Percentiles rank a stretch among this genome's conserved stretches.
phyloP scores from a whole-genome alignment of 2,329 filamentous ascomycete species.

The Aureobasidium subglaciale region DNA sequence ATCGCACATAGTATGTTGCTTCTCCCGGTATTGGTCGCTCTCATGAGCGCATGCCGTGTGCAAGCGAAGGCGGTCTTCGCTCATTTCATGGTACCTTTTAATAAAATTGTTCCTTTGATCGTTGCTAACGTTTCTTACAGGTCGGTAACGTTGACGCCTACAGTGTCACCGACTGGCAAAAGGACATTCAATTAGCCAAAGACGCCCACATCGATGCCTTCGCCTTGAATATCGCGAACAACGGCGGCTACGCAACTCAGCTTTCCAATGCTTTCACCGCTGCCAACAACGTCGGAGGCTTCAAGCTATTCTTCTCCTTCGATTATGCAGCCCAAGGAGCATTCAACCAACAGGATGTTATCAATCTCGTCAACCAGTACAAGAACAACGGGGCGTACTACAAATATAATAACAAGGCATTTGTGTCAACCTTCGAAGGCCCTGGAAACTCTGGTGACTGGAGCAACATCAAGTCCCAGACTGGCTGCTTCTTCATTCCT shows the following conservation, averaged over 20 bases:
- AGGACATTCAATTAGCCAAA: background rate
- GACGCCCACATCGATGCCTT: slow-evolving; percentile 39
- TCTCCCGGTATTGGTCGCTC: background rate
- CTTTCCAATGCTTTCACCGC: slow-evolving; percentile 31
- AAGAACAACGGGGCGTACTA: slow-evolving; percentile 41
- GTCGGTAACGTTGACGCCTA: background rate
- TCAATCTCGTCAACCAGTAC: slow-evolving; percentile 43
- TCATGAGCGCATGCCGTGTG: slow-evolving; percentile 1
- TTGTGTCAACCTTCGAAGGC: slow-evolving; percentile 51
- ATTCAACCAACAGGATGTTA: slow-evolving; percentile 29
- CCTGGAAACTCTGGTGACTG: slow-evolving; percentile 37
- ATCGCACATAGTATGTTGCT: background rate
- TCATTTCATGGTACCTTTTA: background rate
- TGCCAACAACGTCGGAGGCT: slow-evolving; percentile 38
- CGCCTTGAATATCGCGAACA: slow-evolving; percentile 42
- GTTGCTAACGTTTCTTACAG: background rate
- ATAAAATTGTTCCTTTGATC: background rate
- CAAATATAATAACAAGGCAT: slow-evolving; percentile 42
- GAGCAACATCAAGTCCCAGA: slow-evolving; percentile 35
- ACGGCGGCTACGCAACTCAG: slow-evolving; percentile 13
- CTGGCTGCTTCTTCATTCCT: slow-evolving; percentile 40
- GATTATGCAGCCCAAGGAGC: slow-evolving; percentile 46
- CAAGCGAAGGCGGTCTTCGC: slow-evolving; percentile 9
- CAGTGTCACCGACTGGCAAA: background rate
- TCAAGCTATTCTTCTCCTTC: slow-evolving; percentile 53